Percentiles rank a stretch among this genome's conserved stretches.
These are phyloP conservation scores for Microthlaspi erraticum DNA, from an alignment of 345 rosid genomes.

Conservation along the genomic window DNA sequence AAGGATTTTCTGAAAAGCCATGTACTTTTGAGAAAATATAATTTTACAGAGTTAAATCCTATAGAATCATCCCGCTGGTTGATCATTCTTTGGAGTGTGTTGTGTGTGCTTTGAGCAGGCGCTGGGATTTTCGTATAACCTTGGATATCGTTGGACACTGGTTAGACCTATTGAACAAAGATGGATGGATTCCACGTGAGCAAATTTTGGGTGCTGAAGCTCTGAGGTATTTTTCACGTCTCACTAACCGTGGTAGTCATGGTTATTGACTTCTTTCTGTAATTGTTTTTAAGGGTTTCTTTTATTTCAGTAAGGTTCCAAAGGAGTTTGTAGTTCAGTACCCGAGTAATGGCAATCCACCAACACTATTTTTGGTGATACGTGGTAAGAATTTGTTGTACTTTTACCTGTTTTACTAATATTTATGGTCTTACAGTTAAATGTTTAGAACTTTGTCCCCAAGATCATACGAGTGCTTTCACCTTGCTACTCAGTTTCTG, in stretches of 20 bases:
- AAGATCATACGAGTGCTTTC: conserved; percentile 15
- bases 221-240: conserved; percentile 58
- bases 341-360: conserved; percentile 96
- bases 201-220: conserved; percentile 99
- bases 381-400: conserved; percentile 54
- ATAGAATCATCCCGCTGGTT: conserved; percentile 7
- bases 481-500: conserved; percentile 25
- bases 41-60: conserved; percentile 31
- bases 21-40: background rate
- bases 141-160: conserved; percentile 98
- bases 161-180: conserved; percentile 93
- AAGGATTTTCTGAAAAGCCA: conserved; percentile 16
- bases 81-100: conserved; percentile 24
- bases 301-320: conserved; percentile 85
- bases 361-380: conserved; percentile 87
- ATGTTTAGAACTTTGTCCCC: conserved; percentile 20
- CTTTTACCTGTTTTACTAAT: background rate
- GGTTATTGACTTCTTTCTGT: conserved; percentile 6
- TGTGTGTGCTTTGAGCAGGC: conserved; percentile 61
- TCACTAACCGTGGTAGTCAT: conserved; percentile 26
- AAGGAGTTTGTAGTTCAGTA: conserved; percentile 89
- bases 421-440: conserved; percentile 14
- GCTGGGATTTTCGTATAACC: conserved; percentile 82
- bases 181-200: conserved; percentile 99
- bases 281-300: conserved; percentile 35